Conservation (phyloP, 305 asterid species). For the Fraxinus albicans region DNA sequence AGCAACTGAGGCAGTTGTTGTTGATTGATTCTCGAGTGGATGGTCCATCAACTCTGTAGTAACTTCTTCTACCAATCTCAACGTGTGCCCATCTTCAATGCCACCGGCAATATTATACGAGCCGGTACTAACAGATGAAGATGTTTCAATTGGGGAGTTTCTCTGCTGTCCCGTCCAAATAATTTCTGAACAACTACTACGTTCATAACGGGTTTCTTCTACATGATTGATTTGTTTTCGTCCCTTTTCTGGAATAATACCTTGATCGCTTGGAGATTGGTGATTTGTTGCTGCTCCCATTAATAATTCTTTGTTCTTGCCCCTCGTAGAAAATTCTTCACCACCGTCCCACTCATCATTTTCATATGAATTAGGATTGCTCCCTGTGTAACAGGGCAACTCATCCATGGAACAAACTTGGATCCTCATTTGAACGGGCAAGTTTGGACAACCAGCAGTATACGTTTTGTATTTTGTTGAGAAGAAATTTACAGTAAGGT, state of each 20-base stretch:
- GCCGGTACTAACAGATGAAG: conserved; percentile 16
- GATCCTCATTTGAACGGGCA: conserved; percentile 68
- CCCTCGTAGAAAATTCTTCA: conserved; percentile 29
- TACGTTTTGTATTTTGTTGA: conserved; percentile 74
- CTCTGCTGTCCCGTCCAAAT: conserved; percentile 2
- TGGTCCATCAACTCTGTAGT: conserved; percentile 8
- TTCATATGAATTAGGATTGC: conserved; percentile 10
- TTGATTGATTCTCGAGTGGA: conserved; percentile 17
- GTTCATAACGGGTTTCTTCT: conserved; percentile 21
- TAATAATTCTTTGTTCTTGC: conserved; percentile 20
- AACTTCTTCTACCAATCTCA: conserved; percentile 23
- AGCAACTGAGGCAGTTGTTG: conserved; percentile 21
- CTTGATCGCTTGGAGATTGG: conserved; percentile 14
- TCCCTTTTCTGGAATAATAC: conserved; percentile 18
- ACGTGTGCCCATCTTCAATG: conserved; percentile 26
- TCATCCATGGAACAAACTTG: conserved; percentile 72
- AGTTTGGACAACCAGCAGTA: conserved; percentile 54
- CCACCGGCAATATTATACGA: conserved; percentile 4
- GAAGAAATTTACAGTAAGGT: conserved; percentile 74
- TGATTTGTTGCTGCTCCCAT: conserved; percentile 6
- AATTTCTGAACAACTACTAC: conserved; percentile 10
- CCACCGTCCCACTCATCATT: conserved; percentile 33
- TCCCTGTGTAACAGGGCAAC: conserved; percentile 63
- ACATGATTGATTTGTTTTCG: conserved; percentile 16
- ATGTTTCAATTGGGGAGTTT: conserved; percentile 19